Evolutionary conservation across 176 grass and related monocot species (phyloP), one percentile per base, ranked within the genome.

Genomic region (Bonia amplexicaulis): DNA sequence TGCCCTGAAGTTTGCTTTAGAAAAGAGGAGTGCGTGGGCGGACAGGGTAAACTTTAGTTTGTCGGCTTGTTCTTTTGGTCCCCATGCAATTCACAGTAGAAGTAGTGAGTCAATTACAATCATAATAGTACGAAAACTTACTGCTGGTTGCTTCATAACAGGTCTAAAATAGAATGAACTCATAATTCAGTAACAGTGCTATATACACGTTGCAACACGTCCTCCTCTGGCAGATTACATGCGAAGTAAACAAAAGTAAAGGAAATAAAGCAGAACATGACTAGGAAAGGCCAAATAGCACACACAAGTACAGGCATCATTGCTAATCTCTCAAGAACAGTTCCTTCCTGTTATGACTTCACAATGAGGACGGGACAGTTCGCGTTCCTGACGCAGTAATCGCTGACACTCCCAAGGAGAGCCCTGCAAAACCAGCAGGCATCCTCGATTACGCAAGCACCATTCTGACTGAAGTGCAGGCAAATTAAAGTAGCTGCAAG

Each of bases 341-440:
- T 64, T 25, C 1, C 33, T 47, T 23, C 51, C 4, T 70, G 63
- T 33, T 46, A 62, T 1, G 83, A 45, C 57, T 93, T 93, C 12
- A 97, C 91, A 55, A 96, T 86, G 40, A 96, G 27, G 78, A 93
- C 85, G 13, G 94, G 89, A 6, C 87, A 96, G 74, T 77, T 91
- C 9, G 89, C 89, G 77, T 96, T 87, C 57, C 63, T 80, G 37
- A 90, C 81, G 74, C 91, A 96, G 69, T 96, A 77, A 84, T 96
- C 89, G 72, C 94, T 96, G 75, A 93, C 94, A 54, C 91, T 93
- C 15, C 94, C 94, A 16, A 96, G 87, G 33, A 96, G 44, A 80
- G 89, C 91, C 87, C 94, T 96, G 91, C 78, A 91, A 76, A 84
- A 62, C 29, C 23, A 58, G 74, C 17, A 3, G 1, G 9, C 2